These are phyloP conservation scores for Aureobasidium sp. DNA, from an alignment of 2,329 filamentous ascomycete genomes.

Conservation along the genomic window DNA sequence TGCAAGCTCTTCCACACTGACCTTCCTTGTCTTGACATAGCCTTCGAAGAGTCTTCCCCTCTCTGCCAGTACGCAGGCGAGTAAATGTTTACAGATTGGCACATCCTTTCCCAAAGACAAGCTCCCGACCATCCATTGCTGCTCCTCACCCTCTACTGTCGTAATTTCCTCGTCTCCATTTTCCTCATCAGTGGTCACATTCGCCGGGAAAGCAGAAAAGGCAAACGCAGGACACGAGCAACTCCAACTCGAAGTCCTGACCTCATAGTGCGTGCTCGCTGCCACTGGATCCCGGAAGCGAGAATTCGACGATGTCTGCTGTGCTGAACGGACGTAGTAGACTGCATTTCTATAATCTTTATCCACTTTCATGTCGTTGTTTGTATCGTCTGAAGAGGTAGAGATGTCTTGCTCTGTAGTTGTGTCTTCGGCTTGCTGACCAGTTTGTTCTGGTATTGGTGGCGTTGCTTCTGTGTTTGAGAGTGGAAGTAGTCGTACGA, in stretches of 20 bases:
- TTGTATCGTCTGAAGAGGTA: neutral
- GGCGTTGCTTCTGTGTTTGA: neutral
- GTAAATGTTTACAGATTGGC: constrained; percentile 75
- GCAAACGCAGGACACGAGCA: constrained; percentile 84
- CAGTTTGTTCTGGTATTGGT: neutral
- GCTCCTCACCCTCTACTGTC: neutral
- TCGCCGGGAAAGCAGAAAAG: constrained; percentile 55
- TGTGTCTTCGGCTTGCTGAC: neutral
- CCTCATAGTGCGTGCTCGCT: constrained; percentile 53
- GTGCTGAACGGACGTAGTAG: constrained; percentile 59
- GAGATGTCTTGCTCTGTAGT: neutral
- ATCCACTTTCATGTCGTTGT: neutral
- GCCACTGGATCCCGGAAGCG: constrained; percentile 9
- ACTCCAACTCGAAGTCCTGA: constrained; percentile 70
- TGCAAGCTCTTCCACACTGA: constrained; percentile 60
- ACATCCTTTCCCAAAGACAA: constrained; percentile 33
- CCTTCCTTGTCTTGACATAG: constrained; percentile 46
- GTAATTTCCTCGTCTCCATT: neutral
- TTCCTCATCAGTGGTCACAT: neutral
- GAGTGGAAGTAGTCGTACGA: constrained; percentile 43
- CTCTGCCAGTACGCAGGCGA: constrained; percentile 72
- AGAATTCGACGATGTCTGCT: constrained; percentile 24
- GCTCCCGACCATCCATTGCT: constrained; percentile 42
- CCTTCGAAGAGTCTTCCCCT: constrained; percentile 52
- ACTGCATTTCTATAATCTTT: constrained; percentile 15